Conservation (phyloP, 2,329 filamentous ascomycete species). For the Exophiala viscosa region DNA sequence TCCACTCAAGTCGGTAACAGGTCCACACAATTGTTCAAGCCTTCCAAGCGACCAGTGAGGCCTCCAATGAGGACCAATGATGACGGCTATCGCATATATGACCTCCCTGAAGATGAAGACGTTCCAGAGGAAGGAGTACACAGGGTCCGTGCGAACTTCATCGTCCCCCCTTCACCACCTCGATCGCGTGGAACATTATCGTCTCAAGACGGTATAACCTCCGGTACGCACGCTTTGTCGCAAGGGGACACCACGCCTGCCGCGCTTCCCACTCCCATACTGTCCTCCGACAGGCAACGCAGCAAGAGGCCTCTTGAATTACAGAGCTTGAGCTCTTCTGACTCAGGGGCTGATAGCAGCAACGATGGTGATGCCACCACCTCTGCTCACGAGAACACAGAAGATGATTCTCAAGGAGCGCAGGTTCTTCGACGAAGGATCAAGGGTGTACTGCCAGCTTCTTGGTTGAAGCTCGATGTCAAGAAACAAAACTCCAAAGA, state of each 20-base stretch:
- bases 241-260: constrained; percentile 6
- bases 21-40: neutral
- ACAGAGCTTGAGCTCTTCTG: constrained; percentile 19
- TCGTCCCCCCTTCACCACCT: constrained; percentile 39
- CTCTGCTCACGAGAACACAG: constrained; percentile 19
- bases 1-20: neutral
- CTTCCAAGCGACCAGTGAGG: neutral
- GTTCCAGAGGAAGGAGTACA: neutral
- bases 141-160: neutral
- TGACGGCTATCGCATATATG: constrained; percentile 16
- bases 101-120: constrained; percentile 14
- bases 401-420: constrained; percentile 30
- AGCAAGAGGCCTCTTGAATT: constrained; percentile 27
- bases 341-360: constrained; percentile 18
- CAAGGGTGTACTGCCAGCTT: constrained; percentile 49
- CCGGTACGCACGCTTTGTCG: neutral
- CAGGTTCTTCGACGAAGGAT: constrained; percentile 39
- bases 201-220: constrained; percentile 2
- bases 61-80: neutral
- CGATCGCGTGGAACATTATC: constrained; percentile 36
- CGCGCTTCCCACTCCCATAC: constrained; percentile 22
- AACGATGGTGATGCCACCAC: constrained; percentile 1
- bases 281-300: constrained; percentile 20
- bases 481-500: constrained; percentile 13
- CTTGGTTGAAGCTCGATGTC: constrained; percentile 33